A percentile compares a stretch with the other conserved stretches of the same genome.
Conservation (phyloP, 306 rosid genomes). For the Biancaea sappan region DNA sequence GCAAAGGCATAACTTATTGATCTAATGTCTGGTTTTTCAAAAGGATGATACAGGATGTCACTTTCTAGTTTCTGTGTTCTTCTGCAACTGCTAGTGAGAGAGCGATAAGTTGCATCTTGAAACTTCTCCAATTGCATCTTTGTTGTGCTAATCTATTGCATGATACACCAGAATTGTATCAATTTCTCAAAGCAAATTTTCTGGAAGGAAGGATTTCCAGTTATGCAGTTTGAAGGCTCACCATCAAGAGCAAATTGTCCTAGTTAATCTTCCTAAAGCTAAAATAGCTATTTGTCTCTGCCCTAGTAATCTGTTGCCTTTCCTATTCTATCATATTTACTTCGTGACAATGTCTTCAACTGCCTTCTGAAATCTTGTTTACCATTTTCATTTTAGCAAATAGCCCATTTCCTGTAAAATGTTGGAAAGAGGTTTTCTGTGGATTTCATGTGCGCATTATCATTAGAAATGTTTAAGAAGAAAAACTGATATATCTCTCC, state of each 20-base stretch:
- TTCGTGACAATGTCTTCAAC: no score
- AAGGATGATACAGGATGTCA: not conserved
- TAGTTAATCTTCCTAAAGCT: not conserved
- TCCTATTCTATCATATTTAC: no score
- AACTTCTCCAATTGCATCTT: not conserved
- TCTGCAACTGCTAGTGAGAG: not conserved
- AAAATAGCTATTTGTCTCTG: not conserved
- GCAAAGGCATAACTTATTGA: not conserved
- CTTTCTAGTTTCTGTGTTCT: not conserved
- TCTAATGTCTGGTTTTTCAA: not conserved
- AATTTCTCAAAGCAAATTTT: not conserved
- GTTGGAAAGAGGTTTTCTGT: not conserved
- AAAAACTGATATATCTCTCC: not conserved
- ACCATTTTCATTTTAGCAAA: not conserved
- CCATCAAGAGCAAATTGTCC: not conserved
- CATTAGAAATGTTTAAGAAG: not conserved
- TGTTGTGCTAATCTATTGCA: not conserved
- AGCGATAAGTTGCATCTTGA: not conserved
- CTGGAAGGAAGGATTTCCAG: no score
- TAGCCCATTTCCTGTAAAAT: not conserved
- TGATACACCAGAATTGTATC: not conserved
- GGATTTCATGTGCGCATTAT: not conserved
- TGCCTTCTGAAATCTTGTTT: no score
- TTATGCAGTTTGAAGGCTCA: not conserved
- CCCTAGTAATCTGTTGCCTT: not conserved